These are phyloP conservation scores for Tuber magnatum DNA, from an alignment of 495 filamentous ascomycete species.

Conservation along the genomic window DNA sequence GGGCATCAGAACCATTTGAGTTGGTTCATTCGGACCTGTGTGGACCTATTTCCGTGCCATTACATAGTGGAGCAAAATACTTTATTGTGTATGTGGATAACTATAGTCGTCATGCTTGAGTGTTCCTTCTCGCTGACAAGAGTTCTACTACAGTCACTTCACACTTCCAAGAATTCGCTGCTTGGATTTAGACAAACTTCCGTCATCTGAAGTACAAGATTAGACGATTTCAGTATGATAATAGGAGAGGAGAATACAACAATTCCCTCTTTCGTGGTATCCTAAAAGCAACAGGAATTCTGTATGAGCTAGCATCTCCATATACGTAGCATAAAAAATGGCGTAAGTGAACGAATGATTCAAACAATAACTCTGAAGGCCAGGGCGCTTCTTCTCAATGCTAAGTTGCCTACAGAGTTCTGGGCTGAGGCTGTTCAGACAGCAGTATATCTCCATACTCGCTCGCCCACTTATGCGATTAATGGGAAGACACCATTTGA, in stretches of 20 bases:
- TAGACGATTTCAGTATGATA: slow-evolving; percentile 2
- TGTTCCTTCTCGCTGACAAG: neutral
- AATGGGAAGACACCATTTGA: neutral
- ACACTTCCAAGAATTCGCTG: neutral
- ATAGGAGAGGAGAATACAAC: slow-evolving; percentile 13
- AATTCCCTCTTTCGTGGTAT: slow-evolving; percentile 7
- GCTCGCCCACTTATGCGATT: neutral
- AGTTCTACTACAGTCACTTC: neutral
- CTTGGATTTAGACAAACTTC: neutral
- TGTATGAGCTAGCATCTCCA: neutral
- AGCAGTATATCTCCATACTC: neutral
- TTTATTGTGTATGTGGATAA: slow-evolving; percentile 12
- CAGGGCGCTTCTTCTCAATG: neutral
- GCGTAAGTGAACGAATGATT: neutral
- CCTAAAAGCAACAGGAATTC: neutral
- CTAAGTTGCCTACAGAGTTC: neutral
- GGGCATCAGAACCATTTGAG: neutral
- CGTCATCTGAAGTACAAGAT: neutral
- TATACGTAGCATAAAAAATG: neutral
- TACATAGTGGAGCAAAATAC: neutral
- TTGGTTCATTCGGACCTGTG: neutral
- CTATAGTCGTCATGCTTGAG: neutral
- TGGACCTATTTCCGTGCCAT: neutral
- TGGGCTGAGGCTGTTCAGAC: neutral
- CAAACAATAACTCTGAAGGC: neutral